Percentiles rank a stretch among this genome's conserved stretches.
These are phyloP conservation scores for Blastocladiella emersonii DNA, from an alignment of 371 early-diverging fungal genomes.

Conservation along the genomic window DNA sequence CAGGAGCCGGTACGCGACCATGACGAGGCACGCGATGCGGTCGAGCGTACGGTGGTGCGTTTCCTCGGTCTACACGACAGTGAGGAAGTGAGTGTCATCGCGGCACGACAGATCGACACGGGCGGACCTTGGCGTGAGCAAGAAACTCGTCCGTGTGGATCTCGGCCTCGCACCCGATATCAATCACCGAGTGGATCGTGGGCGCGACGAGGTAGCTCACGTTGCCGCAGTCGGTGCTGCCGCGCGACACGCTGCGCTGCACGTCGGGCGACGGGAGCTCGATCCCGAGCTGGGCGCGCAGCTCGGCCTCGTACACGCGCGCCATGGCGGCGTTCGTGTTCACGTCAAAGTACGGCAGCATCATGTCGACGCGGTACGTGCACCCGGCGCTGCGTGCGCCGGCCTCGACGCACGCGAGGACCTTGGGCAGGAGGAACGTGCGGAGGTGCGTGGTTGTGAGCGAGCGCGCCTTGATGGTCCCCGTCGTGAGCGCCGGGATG, in stretches of 20 bases:
- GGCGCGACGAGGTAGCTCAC: constrained; percentile 37
- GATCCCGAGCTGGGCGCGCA: constrained; percentile 25
- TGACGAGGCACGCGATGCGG: not conserved
- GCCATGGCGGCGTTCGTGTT: constrained; percentile 41
- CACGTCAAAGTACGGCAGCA: constrained; percentile 31
- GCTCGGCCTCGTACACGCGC: constrained; percentile 32
- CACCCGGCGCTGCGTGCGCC: constrained; percentile 55
- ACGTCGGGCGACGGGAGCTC: constrained; percentile 18
- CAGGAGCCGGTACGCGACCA: not conserved
- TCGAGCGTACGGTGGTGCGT: not conserved
- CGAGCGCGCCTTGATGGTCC: constrained; percentile 38
- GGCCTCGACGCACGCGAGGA: constrained; percentile 42
- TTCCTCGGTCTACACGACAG: not conserved
- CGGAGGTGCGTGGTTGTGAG: constrained; percentile 26
- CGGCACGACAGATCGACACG: not conserved
- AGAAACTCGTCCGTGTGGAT: constrained; percentile 3
- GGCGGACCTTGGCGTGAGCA: not conserved
- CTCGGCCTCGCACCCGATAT: constrained; percentile 20
- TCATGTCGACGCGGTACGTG: constrained; percentile 32
- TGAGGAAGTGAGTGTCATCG: too few species aligned
- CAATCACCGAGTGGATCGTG: constrained; percentile 38
- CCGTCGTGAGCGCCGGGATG: constrained; percentile 44
- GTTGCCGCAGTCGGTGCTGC: constrained; percentile 65
- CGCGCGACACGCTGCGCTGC: constrained; percentile 25
- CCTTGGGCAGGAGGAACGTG: constrained; percentile 23